Evolutionary conservation across 73 alveolate genomes (phyloP).

Genomic region (Uronychia binucleata): DNA sequence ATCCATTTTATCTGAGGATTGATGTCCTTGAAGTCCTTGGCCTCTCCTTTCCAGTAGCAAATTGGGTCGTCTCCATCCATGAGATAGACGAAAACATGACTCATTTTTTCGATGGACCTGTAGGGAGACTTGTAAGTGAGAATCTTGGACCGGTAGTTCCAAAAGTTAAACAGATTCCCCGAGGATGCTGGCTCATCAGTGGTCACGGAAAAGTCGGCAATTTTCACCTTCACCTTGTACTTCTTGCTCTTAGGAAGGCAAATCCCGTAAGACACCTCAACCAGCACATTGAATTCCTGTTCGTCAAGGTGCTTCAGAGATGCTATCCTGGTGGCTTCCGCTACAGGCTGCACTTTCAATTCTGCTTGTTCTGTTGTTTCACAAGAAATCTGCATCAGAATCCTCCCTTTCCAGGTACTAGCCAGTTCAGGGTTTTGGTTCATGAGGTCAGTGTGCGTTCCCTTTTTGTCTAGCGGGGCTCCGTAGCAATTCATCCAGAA

Average conservation of each 20-base stretch:
- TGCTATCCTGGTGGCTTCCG: slow-evolving; percentile 19
- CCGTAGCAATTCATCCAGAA: slow-evolving; percentile 35
- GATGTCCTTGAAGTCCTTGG: slow-evolving; percentile 56
- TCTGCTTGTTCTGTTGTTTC: slow-evolving; percentile 61
- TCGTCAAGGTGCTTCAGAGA: slow-evolving; percentile 5
- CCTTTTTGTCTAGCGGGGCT: slow-evolving; percentile 33
- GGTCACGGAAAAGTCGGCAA: slow-evolving; percentile 62
- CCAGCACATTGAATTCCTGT: slow-evolving; percentile 59
- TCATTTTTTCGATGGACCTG: slow-evolving; percentile 44
- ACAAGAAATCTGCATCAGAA: slow-evolving; percentile 63
- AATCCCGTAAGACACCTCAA: slow-evolving; percentile 67
- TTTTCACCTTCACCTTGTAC: slow-evolving; percentile 65
- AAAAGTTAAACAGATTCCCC: slow-evolving; percentile 63
- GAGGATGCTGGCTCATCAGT: slow-evolving; percentile 18
- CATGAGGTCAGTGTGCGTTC: slow-evolving; percentile 59
- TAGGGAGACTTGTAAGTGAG: slow-evolving; percentile 40
- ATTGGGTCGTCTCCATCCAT: slow-evolving; percentile 64
- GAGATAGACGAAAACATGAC: slow-evolving; percentile 56
- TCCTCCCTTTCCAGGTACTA: slow-evolving; percentile 83
- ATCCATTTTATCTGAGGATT: slow-evolving; percentile 64
- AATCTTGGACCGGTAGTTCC: slow-evolving; percentile 58
- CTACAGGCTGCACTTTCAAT: slow-evolving; percentile 32
- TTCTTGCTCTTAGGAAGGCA: slow-evolving; percentile 61
- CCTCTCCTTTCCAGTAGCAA: slow-evolving; percentile 54
- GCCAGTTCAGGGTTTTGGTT: slow-evolving; percentile 79